Evolutionary conservation across 352 stramenopile genomes (phyloP), one percentile per base, ranked within the genome.

Genomic region (Globisporangium nodosum): DNA sequence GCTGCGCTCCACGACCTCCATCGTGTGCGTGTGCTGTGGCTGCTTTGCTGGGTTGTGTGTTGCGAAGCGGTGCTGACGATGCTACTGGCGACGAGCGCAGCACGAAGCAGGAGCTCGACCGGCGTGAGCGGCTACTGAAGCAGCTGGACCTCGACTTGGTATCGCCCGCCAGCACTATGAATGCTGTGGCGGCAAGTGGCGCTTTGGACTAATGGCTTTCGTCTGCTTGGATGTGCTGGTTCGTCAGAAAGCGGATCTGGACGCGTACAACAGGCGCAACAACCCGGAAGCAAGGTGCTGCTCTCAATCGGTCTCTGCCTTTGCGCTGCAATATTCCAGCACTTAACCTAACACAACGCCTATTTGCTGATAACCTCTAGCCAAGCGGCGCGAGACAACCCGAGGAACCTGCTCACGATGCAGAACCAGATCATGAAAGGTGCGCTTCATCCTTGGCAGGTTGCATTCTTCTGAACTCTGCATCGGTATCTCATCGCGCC

Each of bases 341-440:
- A 27, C 24, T 27, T 27, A 27, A 27, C 24, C 24, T 43, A 43
- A 43, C 37, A 18, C 0, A 18, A 3, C 18, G 7, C 33, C 21
- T 39, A 1, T 4, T 56, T 57, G 39, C 9, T 30, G 13, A 15
- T 15, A 3, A 21, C 33, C 11, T 56, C 11, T 30, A 60, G 65
- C 24, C 65, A 81, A 56, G 56, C 59, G 12, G 39, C 61, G 3
- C 43, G 60, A n/a, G 71, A 86, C 6, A 68, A 80, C 40, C 63
- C 69, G 6, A 62, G 61, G 21, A 73, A 85, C 56, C 68, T 95
- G 56, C 62, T 95, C 21, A 80, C 74, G 49, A 91, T 95, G 75
- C 85, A 95, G 59, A 95, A 91, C 63, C 81, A 93, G 70, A 93
- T 95, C 51, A 95, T 95, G 83, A 92, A 92, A 72, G 76, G 78